These are phyloP conservation scores for Tritrichomonas musculus DNA, from an alignment of 208 protist genomes.

Conservation along the genomic window DNA sequence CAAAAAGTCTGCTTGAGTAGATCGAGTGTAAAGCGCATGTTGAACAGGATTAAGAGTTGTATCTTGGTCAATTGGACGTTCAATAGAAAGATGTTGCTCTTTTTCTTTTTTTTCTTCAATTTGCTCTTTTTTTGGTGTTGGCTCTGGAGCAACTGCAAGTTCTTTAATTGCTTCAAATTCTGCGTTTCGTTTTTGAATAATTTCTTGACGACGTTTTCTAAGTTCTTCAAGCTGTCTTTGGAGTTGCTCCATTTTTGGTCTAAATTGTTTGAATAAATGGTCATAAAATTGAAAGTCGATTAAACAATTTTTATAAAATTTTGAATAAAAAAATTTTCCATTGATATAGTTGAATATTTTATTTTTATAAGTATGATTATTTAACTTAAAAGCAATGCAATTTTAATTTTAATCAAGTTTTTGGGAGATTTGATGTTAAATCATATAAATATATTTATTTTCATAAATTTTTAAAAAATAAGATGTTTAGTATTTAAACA, in stretches of 20 bases:
- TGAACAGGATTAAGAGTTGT: neutral
- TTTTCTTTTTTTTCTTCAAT: neutral
- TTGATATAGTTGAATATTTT: too few species aligned
- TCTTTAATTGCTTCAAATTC: conserved; percentile 25
- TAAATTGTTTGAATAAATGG: too few species aligned
- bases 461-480: too few species aligned
- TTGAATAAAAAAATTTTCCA: too few species aligned
- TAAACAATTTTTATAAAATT: too few species aligned
- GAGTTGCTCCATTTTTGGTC: neutral
- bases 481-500: conserved; percentile 35
- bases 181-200: neutral
- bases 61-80: neutral
- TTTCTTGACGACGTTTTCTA: neutral
- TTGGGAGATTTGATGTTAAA: too few species aligned
- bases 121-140: neutral
- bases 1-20: neutral
- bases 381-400: too few species aligned
- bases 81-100: neutral
- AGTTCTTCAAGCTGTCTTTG: conserved; percentile 32
- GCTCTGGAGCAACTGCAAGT: neutral
- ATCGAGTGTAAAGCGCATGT: neutral
- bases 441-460: too few species aligned
- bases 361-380: too few species aligned
- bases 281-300: too few species aligned
- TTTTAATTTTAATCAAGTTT: too few species aligned